Base-by-base conservation (phyloP, 1,139 yeast species). In the Blastobotrys persicus region DNA sequence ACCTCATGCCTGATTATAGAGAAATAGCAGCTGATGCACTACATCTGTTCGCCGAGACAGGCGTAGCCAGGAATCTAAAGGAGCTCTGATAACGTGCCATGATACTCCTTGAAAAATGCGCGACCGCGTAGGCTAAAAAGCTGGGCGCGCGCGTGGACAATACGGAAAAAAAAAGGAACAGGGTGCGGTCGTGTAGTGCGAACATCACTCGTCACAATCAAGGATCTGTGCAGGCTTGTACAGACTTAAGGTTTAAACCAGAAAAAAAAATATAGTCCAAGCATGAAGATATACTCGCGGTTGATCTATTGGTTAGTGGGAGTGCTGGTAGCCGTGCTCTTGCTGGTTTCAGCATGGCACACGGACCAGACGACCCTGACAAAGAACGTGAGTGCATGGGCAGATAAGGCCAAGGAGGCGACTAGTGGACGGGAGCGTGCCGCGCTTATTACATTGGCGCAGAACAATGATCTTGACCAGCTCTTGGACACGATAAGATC, bases 401-500 rank as follows among this genome's bases (percentile, higher is more conserved):
- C 17, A 5, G 31, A 32, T 4, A 44, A 23, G 43, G 47, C 38
- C 44, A 41, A 41, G 35, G 33, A 16, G 35, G 38, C 38, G 11
- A 28, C 43, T 11, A 40, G 40, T 14, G 34, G 13, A 17, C 46
- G 50, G 13, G 80, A 73, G 47, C 80, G 77, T 55, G 92, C 91
- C 1, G 80, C 89, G 0, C 78, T 87, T 55, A 80, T 87, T 49
- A 78, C 88, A 16, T 68, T 88, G 51, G 89, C 85, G 34, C 72
- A 91, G 52, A 85, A 87, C 63, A 64, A 70, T 12, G 95, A 88
- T 56, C 63, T 86, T 17, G 73, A 73, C 55, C 75, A 75, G n/a
- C 70, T 86, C 53, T 60, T 83, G 13, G 72, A 71, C 43, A 76
- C 91, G 2, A 78, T 87, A 42, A 73, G 75, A 47, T 70, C 77